Conservation (phyloP, 2,329 filamentous ascomycete species). For the Ophiostoma tasmaniense region DNA sequence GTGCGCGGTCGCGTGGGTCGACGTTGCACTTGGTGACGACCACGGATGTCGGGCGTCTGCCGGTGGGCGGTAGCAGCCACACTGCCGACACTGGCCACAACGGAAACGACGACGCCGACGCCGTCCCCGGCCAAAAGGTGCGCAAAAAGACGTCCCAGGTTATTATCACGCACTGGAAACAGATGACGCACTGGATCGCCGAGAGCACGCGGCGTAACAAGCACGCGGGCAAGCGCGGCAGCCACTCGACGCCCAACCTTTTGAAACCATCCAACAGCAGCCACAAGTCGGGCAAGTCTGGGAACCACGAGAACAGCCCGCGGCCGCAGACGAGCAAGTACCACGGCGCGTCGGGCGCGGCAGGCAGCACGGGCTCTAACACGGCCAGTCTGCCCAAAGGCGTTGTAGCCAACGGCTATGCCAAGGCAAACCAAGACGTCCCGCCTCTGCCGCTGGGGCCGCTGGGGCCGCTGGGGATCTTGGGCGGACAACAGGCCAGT, state of each 20-base stretch:
- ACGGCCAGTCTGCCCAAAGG: constrained; percentile 43
- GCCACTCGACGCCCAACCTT: constrained; percentile 52
- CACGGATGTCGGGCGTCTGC: constrained; percentile 33
- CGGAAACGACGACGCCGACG: constrained; percentile 13
- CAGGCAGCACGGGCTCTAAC: constrained; percentile 23
- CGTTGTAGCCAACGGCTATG: constrained; percentile 44
- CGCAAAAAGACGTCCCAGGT: constrained; percentile 51
- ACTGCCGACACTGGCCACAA: constrained; percentile 19
- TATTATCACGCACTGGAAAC: constrained; percentile 53
- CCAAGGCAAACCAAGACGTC: constrained; percentile 21
- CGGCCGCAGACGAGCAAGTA: constrained; percentile 54
- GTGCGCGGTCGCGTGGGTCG: constrained; percentile 68
- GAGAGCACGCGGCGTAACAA: constrained; percentile 48
- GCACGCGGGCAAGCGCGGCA: constrained; percentile 41
- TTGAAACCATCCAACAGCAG: constrained; percentile 38
- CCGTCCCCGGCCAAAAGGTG: constrained; percentile 36
- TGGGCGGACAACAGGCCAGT: not conserved
- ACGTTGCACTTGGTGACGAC: constrained; percentile 78
- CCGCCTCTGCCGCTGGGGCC: not conserved
- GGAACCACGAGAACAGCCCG: constrained; percentile 43
- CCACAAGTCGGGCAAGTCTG: constrained; percentile 21
- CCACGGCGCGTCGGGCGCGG: constrained; percentile 30
- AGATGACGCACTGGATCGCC: constrained; percentile 55
- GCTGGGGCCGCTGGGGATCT: not conserved
- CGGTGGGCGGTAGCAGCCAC: not conserved